Conservation (phyloP, 2,329 filamentous ascomycete genomes). For the Cercospora sp. region DNA sequence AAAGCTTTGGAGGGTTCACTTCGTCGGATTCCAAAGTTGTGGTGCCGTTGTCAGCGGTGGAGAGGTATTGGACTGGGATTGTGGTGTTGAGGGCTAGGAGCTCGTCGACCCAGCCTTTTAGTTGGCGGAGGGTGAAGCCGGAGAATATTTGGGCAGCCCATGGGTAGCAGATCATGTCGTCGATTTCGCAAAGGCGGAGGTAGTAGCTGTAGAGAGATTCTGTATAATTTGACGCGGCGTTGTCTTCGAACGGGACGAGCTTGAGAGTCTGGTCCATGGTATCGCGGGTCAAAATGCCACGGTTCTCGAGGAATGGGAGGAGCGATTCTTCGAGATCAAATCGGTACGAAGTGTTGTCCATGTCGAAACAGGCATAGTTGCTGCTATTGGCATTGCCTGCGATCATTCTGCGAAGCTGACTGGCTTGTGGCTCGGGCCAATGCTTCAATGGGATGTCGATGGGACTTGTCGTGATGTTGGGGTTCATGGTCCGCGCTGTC, state of each 20-base stretch:
- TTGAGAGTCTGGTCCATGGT: constrained; percentile 45
- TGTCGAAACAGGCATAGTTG: constrained; percentile 39
- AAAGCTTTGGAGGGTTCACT: constrained; percentile 42
- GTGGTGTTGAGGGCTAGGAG: constrained; percentile 47
- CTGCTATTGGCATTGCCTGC: constrained; percentile 24
- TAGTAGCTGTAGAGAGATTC: constrained; percentile 52
- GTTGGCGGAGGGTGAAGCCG: constrained; percentile 47
- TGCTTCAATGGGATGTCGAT: constrained; percentile 14
- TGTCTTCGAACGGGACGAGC: constrained; percentile 48
- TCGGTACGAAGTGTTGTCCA: constrained; percentile 50
- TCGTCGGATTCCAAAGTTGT: constrained; percentile 25
- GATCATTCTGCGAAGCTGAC: constrained; percentile 24
- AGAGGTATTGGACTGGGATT: constrained; percentile 38
- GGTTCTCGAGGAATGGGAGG: constrained; percentile 47
- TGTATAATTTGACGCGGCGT: constrained; percentile 36
- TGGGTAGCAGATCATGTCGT: constrained; percentile 47
- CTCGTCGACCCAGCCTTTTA: constrained; percentile 51
- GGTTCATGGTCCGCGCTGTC: not conserved
- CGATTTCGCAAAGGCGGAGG: constrained; percentile 46
- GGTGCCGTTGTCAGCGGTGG: constrained; percentile 41
- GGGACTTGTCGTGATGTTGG: not conserved
- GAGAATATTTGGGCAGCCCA: constrained; percentile 48
- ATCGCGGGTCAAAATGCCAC: constrained; percentile 45
- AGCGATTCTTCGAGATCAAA: constrained; percentile 49
- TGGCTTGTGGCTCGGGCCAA: constrained; percentile 25